phyloP scores from a whole-genome alignment of 257 asterid genomes.

The Linaria vulgaris region DNA sequence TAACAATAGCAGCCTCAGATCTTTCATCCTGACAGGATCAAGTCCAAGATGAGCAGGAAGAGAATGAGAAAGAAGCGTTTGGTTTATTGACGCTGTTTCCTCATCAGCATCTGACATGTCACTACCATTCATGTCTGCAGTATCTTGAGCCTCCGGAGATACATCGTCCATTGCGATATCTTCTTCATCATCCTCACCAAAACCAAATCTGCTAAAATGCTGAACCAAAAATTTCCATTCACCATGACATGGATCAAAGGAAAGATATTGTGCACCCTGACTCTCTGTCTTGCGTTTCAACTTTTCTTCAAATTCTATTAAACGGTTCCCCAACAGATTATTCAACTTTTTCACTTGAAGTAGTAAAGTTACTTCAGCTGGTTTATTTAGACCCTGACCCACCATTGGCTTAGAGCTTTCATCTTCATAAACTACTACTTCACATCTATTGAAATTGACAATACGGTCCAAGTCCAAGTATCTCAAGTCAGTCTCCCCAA shows the following conservation, averaged over 20 bases:
- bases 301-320: conserved; percentile 39
- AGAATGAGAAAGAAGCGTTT: conserved; percentile 74
- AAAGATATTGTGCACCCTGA: conserved; percentile 83
- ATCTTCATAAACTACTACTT: conserved; percentile 75
- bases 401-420: conserved; percentile 67
- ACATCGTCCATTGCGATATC: conserved; percentile 69
- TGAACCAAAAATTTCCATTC: conserved; percentile 87
- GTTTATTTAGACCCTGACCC: conserved; percentile 86
- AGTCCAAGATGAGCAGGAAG: conserved; percentile 98
- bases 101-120: conserved; percentile 64
- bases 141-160: conserved; percentile 55
- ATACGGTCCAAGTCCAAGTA: conserved; percentile 71
- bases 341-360: conserved; percentile 32
- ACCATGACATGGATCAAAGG: conserved; percentile 55
- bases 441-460: conserved; percentile 57
- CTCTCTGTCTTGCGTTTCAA: conserved; percentile 61
- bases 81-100: conserved; percentile 42
- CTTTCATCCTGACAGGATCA: conserved; percentile 83
- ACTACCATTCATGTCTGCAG: conserved; percentile 42
- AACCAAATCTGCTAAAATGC: conserved; percentile 96
- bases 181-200: conserved; percentile 84
- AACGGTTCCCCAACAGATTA: conserved; percentile 25
- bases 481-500: conserved; percentile 84
- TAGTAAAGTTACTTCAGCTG: conserved; percentile 79
- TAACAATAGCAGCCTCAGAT: conserved; percentile 73